Conservation (phyloP, 148 eudicot species). For the Nyssa sinensis region DNA sequence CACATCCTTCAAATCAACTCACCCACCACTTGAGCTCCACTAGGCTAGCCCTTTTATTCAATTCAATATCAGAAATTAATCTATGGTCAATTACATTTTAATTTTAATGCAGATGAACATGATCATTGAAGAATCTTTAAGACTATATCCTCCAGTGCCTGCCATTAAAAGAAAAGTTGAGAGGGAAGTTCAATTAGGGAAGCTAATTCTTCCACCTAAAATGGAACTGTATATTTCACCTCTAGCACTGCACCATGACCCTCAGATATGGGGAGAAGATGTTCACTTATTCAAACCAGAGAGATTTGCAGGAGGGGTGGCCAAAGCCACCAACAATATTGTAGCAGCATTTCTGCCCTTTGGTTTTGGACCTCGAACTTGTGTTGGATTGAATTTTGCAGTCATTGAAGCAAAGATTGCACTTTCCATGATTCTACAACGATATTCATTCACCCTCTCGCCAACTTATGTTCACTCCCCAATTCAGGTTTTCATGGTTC, state of each 20-base stretch:
- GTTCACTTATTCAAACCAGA: constrained; percentile 34
- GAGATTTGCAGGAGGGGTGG: constrained; percentile 36
- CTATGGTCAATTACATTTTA: neutral
- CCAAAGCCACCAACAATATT: constrained; percentile 35
- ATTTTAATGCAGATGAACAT: constrained; percentile 32
- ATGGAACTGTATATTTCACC: constrained; percentile 23
- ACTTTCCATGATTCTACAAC: constrained; percentile 33
- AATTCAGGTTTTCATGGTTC: constrained; percentile 26
- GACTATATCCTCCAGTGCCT: constrained; percentile 37
- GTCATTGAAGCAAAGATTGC: constrained; percentile 32
- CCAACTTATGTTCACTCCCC: constrained; percentile 29
- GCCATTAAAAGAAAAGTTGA: constrained; percentile 25
- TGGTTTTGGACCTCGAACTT: constrained; percentile 39
- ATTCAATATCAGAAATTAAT: neutral
- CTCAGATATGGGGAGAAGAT: constrained; percentile 37
- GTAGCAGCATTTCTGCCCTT: constrained; percentile 35
- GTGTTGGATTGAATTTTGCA: constrained; percentile 35
- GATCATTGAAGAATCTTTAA: constrained; percentile 37
- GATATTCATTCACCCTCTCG: constrained; percentile 26
- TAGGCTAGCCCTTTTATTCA: too few species aligned
- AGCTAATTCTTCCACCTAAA: constrained; percentile 19
- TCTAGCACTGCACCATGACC: constrained; percentile 32
- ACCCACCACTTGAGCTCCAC: too few species aligned
- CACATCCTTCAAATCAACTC: too few species aligned
- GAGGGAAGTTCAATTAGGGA: constrained; percentile 20